Evolutionary conservation across 345 rosid genomes (phyloP), one percentile per base, ranked within the genome.

Genomic region (Capsella bursapastoris): DNA sequence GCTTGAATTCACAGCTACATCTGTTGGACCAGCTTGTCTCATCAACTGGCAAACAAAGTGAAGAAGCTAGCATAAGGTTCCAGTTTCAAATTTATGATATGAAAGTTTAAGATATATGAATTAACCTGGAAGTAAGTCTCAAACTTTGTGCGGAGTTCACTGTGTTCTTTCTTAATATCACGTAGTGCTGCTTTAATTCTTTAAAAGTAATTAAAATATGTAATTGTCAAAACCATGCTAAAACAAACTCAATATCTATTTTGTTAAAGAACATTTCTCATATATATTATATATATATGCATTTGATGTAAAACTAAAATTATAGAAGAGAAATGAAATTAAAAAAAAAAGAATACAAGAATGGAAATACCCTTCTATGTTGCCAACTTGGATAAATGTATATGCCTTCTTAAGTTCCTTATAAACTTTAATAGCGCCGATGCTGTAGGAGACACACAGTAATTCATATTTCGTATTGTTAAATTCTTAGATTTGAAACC

Each of bases 11-110:
- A 67, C 73, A 40, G 79, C 79, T 67, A n/a, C 38, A 31, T 75
- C 68, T 59, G 12, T 59, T 50, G 79, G 79, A 59, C 79, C 79
- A 75, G 68, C 73, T 41, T 60, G 79, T 67, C 79, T 41, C 79
- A 75, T 59, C 61, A 67, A 41, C 73, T 75, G 37, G 2, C 37
- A 34, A 34, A 59, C 61, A 63, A 31, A 50, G 2, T 25, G 13
- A 74, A 66, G 11, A 37, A 66, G 51, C 15, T 40, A 35, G 1
- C 15, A 12, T 38, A 49, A 47, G 25, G 7, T 34, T 57, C 22
- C 44, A 38, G 9, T 57, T 57, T 32, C 34, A 48, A 47, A 43
- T 58, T 22, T 12, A 18, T 44, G 8, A 68, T 56, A 16, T 3
- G 43, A 22, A 13, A 57, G 18, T 13, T 44, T 16, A 22, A 22